phyloP scores from a whole-genome alignment of 2,329 filamentous ascomycete species.

The Aspergillus novoparasiticus region DNA sequence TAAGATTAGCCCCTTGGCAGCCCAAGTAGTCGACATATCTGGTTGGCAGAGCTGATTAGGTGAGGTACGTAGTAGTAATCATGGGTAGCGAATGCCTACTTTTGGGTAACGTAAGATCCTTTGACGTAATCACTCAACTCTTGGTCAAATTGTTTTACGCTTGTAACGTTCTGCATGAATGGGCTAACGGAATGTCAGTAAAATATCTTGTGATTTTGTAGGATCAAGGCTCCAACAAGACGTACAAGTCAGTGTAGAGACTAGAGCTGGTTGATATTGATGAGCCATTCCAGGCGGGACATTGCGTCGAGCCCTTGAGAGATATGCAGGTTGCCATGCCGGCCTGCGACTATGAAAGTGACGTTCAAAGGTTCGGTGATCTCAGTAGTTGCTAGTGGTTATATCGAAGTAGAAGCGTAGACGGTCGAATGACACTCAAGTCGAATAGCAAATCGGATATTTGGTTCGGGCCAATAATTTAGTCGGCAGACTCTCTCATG shows the following conservation, averaged over 20 bases:
- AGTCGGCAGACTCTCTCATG: conserved; percentile 13
- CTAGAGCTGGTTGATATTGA: conserved; percentile 68
- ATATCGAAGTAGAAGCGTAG: background rate
- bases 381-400: background rate
- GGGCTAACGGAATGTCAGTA: conserved; percentile 59
- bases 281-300: conserved; percentile 71
- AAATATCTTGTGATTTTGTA: background rate
- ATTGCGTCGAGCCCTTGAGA: conserved; percentile 68
- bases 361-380: background rate
- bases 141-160: conserved; percentile 76
- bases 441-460: conserved; percentile 4
- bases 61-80: background rate
- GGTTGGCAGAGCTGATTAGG: conserved; percentile 5
- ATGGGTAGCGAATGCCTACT: conserved; percentile 58
- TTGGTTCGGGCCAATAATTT: conserved; percentile 6
- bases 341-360: conserved; percentile 22
- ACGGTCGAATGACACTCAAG: background rate
- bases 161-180: conserved; percentile 81
- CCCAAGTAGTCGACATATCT: conserved; percentile 84
- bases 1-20: conserved; percentile 74
- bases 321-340: conserved; percentile 62
- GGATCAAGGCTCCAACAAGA: conserved; percentile 25
- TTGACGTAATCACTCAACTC: conserved; percentile 69
- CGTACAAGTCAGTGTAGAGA: conserved; percentile 67
- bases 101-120: conserved; percentile 72